Evolutionary conservation across 768 basidiomycete genomes (phyloP).

Genomic region (Psilocybe cubensis): DNA sequence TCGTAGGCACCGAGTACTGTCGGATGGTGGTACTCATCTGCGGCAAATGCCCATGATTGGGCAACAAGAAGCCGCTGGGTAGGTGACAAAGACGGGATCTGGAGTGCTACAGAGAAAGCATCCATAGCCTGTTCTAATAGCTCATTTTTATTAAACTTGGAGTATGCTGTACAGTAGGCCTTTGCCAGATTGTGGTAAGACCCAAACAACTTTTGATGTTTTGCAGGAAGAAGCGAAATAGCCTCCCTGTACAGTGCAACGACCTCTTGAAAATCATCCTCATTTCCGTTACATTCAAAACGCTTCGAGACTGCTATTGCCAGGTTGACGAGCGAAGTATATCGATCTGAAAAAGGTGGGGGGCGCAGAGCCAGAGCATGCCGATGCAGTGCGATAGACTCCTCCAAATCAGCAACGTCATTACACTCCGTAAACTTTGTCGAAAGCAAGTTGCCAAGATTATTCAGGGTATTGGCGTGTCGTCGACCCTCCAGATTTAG

Average conservation of each 20-base stretch:
- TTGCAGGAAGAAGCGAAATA: too few relatives aligned
- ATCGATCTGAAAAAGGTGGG: neutral
- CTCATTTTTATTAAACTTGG: neutral
- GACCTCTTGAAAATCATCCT: too few relatives aligned
- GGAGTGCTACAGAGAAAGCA: constrained; percentile 2
- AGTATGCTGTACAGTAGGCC: neutral
- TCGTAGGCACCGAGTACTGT: constrained; percentile 12
- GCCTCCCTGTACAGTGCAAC: too few relatives aligned
- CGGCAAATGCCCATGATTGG: constrained; percentile 6
- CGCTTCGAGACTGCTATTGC: too few relatives aligned
- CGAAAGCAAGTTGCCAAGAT: neutral
- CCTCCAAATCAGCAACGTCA: neutral
- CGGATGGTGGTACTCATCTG: constrained; percentile 9
- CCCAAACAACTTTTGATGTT: neutral
- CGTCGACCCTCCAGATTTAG: neutral
- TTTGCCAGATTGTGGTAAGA: neutral
- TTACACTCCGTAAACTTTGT: neutral
- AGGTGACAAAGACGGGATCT: neutral
- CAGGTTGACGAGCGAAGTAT: neutral
- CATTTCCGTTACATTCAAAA: too few relatives aligned
- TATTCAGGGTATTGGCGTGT: neutral
- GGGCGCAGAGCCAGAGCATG: constrained; percentile 3
- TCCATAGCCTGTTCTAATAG: constrained; percentile 6
- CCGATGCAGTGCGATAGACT: neutral
- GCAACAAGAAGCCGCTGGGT: constrained; percentile 1